Evolutionary conservation across 768 basidiomycete genomes (phyloP).

Genomic region (Boletus patriciae): DNA sequence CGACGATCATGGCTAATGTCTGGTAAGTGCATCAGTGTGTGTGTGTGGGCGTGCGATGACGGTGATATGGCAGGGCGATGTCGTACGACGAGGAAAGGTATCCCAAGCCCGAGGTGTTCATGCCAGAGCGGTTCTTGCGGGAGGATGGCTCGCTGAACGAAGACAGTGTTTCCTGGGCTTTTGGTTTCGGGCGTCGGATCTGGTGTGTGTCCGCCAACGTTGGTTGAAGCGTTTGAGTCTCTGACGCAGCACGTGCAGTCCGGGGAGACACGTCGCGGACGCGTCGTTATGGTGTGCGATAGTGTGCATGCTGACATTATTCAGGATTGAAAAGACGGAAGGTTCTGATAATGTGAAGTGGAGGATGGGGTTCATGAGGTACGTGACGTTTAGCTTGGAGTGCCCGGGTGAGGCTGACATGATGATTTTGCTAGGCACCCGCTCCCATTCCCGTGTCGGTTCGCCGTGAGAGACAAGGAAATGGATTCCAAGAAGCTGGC

Average conservation of each 20-base stretch:
- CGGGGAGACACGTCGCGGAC: conserved; percentile 24
- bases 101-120: conserved; percentile 34
- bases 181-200: conserved; percentile 25
- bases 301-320: conserved; percentile 15
- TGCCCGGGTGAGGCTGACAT: too few relatives aligned
- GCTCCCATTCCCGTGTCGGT: background rate
- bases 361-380: conserved; percentile 15
- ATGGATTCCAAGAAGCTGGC: conserved; percentile 16
- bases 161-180: conserved; percentile 9
- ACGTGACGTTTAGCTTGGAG: background rate
- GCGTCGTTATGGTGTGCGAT: conserved; percentile 26
- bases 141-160: conserved; percentile 18
- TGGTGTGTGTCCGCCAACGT: conserved; percentile 9
- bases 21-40: conserved; percentile 3
- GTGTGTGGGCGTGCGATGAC: background rate
- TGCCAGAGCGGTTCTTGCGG: conserved; percentile 40
- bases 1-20: conserved; percentile 7
- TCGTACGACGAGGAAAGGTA: conserved; percentile 40
- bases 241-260: background rate
- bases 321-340: conserved; percentile 11
- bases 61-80: conserved; percentile 35
- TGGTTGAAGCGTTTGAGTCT: background rate
- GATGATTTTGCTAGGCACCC: conserved; percentile 10
- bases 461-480: conserved; percentile 13
- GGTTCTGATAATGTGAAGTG: conserved; percentile 20